These are phyloP conservation scores for Coelastrella sp. DNA, from an alignment of 139 green algal genomes.

Conservation along the genomic window DNA sequence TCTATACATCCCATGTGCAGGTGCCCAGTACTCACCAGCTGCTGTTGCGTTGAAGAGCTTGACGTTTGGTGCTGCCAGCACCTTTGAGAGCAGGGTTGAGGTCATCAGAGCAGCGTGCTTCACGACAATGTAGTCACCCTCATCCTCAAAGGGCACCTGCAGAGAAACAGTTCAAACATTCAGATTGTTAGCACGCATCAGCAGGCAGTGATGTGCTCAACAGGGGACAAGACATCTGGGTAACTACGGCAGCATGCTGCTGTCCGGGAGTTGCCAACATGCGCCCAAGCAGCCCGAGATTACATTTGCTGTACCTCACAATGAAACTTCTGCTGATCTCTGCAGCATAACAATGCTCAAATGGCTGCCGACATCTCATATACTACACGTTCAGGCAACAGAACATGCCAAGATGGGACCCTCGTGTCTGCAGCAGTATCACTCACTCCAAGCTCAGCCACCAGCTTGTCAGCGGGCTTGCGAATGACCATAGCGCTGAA, in stretches of 20 bases:
- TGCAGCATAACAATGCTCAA: neutral
- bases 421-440: neutral
- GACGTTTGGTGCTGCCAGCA: conserved; percentile 93
- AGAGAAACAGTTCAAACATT: neutral
- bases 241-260: neutral
- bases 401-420: too few relatives aligned
- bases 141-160: conserved; percentile 90
- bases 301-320: too few relatives aligned
- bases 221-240: neutral
- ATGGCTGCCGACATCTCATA: too few relatives aligned
- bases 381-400: too few relatives aligned
- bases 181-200: too few relatives aligned
- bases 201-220: neutral
- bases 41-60: conserved; percentile 99
- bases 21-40: conserved; percentile 40
- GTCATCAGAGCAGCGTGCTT: conserved; percentile 96
- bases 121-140: conserved; percentile 96
- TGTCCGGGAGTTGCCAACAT: too few relatives aligned
- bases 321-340: too few relatives aligned
- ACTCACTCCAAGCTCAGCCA: conserved; percentile 83
- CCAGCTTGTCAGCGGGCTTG: conserved; percentile 94
- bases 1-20: neutral
- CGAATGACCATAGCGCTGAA: conserved; percentile 96
- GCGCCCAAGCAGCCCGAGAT: too few relatives aligned
- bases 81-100: conserved; percentile 94